Base-by-base conservation (phyloP, 805 yeast genomes). In the Candida methanosorbosa region DNA sequence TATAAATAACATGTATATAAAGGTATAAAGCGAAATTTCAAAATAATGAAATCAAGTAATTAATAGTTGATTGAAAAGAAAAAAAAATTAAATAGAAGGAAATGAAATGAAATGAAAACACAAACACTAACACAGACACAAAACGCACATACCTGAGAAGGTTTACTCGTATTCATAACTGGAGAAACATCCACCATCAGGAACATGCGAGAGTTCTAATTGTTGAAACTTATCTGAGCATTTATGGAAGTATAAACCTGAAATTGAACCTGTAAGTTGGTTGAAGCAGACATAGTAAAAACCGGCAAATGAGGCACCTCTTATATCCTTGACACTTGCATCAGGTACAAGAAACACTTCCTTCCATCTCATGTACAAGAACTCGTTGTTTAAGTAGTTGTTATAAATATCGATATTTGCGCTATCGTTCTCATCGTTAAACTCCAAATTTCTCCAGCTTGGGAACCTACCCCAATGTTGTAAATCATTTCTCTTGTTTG, bases 341-440 rank as follows among this genome's bases (percentile, higher is more conserved):
- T 86, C 94, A 0, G 95, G 94, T 8, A 83, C 78, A 40, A 88
- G 59, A 50, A 86, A 86, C 48, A 78, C 74, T 56, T 88, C 97
- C 59, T 88, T 88, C 97, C 97, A 88, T 45, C 96, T 69, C 96
- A 88, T 88, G 53, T 77, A 88, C 5, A 88, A 58, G 47, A 62
- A 70, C 38, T 76, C 68, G 41, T 66, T 59, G 32, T 62, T 43
- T 4, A 56, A 32, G 18, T 50, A 43, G 27, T 45, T 43, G 11
- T 48, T 25, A 39, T 59, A 57, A 9, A 49, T 43, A 13, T 45
- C 37, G 11, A 36, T 20, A 36, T 56, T 55, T 17, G 37, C 49
- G 3, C 40, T 34, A 34, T 59, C 61, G 35, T 58, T 49, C 6
- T 51, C 56, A 7, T 47, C 28, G 41, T 58, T 47, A 32, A 57